Conservation (phyloP, 768 basidiomycete species). For the Phylloporus sp. region DNA sequence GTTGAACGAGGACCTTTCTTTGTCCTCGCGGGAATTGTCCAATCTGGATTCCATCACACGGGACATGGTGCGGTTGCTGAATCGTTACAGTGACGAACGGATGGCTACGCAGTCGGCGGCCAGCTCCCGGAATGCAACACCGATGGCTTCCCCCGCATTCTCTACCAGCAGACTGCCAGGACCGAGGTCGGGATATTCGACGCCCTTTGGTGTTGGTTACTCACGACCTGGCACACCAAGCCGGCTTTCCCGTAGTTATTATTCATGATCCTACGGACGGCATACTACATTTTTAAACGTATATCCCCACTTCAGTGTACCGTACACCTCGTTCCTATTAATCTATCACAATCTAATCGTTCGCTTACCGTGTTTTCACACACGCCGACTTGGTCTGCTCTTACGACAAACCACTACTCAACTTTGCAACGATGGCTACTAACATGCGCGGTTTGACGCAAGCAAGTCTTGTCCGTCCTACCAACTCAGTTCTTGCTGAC, state of each 20-base stretch:
- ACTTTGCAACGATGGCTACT: conserved; percentile 62
- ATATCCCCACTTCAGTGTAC: conserved; percentile 17
- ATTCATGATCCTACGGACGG: conserved; percentile 18
- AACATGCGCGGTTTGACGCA: conserved; percentile 92
- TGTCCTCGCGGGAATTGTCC: conserved; percentile 65
- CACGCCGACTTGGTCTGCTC: neutral
- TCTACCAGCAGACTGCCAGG: conserved; percentile 37
- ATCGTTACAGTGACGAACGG: conserved; percentile 67
- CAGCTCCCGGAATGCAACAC: conserved; percentile 66
- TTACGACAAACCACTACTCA: neutral
- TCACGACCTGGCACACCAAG: conserved; percentile 68
- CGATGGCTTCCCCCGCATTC: conserved; percentile 49
- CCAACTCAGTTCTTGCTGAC: conserved; percentile 4
- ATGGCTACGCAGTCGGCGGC: conserved; percentile 51
- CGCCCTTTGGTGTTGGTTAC: conserved; percentile 44
- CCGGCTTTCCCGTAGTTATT: conserved; percentile 42
- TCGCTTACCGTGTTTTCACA: neutral
- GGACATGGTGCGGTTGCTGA: conserved; percentile 69
- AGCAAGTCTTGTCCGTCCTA: conserved; percentile 40
- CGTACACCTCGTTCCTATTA: conserved; percentile 15
- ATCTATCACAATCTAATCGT: conserved; percentile 2
- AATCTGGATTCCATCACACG: conserved; percentile 74
- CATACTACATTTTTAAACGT: conserved; percentile 10
- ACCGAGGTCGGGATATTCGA: conserved; percentile 57
- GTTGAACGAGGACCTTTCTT: conserved; percentile 41